Percentiles rank a stretch among this genome's conserved stretches.
Conservation (phyloP, 2,329 filamentous ascomycete species). For the Verticillium dahliae region DNA sequence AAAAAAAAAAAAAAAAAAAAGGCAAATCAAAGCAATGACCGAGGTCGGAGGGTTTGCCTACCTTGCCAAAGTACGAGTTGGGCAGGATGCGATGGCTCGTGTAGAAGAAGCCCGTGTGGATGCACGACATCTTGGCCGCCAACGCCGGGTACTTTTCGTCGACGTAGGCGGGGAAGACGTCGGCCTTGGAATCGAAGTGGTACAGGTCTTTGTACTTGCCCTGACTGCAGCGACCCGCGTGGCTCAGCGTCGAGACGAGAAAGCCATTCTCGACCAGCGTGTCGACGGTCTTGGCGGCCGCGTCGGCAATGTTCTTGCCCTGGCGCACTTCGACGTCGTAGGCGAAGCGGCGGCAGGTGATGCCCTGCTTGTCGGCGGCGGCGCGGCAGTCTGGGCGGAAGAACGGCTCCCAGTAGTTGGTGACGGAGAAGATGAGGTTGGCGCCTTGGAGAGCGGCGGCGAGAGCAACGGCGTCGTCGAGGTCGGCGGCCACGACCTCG, state of each 20-base stretch:
- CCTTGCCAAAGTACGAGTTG: slow-evolving; percentile 38
- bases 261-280: slow-evolving; percentile 40
- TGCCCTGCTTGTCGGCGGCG: slow-evolving; percentile 27
- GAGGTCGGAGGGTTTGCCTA: slow-evolving; percentile 13
- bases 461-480: slow-evolving; percentile 32
- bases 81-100: slow-evolving; percentile 41
- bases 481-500: slow-evolving; percentile 36
- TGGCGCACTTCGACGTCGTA: slow-evolving; percentile 43
- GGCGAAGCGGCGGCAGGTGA: slow-evolving; percentile 34
- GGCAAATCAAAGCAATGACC: too few relatives aligned
- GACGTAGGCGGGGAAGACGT: slow-evolving; percentile 40
- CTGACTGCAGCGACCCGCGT: slow-evolving; percentile 36
- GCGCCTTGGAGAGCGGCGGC: slow-evolving; percentile 34
- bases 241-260: slow-evolving; percentile 43
- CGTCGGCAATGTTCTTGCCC: slow-evolving; percentile 49
- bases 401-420: slow-evolving; percentile 49
- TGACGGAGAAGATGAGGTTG: slow-evolving; percentile 46
- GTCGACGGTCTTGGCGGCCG: slow-evolving; percentile 33
- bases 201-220: slow-evolving; percentile 42
- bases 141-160: slow-evolving; percentile 32
- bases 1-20: too few relatives aligned
- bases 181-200: slow-evolving; percentile 47
- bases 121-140: slow-evolving; percentile 42
- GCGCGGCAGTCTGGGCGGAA: slow-evolving; percentile 33
- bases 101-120: slow-evolving; percentile 43